These are phyloP conservation scores for Citrullus amarus DNA, from an alignment of 306 rosid species.

Conservation along the genomic window DNA sequence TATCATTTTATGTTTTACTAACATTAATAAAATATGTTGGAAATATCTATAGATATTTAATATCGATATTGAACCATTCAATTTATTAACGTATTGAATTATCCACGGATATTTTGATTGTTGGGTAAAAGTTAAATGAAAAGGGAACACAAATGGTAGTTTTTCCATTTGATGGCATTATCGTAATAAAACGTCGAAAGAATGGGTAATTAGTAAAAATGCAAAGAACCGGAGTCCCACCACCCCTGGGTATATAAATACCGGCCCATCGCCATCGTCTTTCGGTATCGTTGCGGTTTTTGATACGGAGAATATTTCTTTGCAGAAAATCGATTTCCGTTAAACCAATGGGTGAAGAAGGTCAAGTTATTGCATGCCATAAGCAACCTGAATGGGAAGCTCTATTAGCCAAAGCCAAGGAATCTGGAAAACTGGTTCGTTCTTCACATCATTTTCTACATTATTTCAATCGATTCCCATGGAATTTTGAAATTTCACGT, in stretches of 20 bases:
- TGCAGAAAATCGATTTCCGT: background rate
- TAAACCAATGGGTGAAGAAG: constrained; percentile 19
- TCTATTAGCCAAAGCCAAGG: constrained; percentile 18
- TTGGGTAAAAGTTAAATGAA: no score
- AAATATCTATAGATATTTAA: no score
- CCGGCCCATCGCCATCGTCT: background rate
- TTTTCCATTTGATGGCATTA: no score
- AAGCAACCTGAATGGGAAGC: constrained; percentile 21
- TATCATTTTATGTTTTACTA: no score
- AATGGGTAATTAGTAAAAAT: background rate
- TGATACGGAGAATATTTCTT: background rate
- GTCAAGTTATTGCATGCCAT: constrained; percentile 34
- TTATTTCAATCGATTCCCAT: background rate
- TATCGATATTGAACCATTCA: no score
- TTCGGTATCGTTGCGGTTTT: background rate
- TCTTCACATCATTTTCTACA: background rate
- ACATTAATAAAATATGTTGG: no score
- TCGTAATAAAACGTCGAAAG: background rate
- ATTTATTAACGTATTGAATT: no score
- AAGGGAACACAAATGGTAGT: no score
- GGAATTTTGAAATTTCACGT: background rate
- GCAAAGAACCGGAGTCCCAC: background rate
- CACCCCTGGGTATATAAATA: background rate
- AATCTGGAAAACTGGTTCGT: constrained; percentile 32
- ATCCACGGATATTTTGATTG: no score